phyloP scores from a whole-genome alignment of 1,284 basidiomycete genomes.

The Papiliotrema flavescens region DNA sequence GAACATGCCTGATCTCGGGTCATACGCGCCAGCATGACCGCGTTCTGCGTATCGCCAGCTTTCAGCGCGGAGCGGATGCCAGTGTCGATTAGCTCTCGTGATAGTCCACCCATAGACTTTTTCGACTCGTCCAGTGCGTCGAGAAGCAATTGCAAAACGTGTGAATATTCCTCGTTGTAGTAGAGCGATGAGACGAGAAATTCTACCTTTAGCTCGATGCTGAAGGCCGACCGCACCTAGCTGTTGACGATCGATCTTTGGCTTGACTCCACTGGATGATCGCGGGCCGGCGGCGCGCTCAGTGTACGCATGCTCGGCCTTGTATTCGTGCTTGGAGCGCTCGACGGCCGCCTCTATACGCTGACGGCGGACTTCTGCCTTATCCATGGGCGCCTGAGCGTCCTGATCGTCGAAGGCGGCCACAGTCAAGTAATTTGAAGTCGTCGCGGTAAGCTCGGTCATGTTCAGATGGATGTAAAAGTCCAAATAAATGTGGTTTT shows the following conservation, averaged over 20 bases:
- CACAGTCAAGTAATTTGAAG: conserved; percentile 1
- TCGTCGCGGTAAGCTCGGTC: not conserved
- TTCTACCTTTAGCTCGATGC: conserved; percentile 7
- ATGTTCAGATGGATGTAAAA: not conserved
- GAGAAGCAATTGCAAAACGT: conserved; percentile 16
- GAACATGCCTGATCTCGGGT: conserved; percentile 14
- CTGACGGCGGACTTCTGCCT: conserved; percentile 14
- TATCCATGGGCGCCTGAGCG: conserved; percentile 2
- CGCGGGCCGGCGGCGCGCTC: conserved; percentile 31
- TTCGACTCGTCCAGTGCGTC: conserved; percentile 7
- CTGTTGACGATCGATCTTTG: conserved; percentile 28
- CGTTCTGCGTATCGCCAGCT: conserved; percentile 7
- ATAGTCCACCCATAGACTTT: conserved; percentile 17
- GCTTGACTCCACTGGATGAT: conserved; percentile 4
- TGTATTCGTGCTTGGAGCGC: conserved; percentile 37
- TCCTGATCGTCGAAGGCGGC: conserved; percentile 1
- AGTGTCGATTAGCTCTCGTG: conserved; percentile 32
- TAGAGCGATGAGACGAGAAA: conserved; percentile 23
- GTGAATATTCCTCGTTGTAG: conserved; percentile 10
- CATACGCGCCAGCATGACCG: conserved; percentile 20
- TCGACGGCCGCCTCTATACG: conserved; percentile 41
- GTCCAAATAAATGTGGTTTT: not conserved
- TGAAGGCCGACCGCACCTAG: conserved; percentile 12
- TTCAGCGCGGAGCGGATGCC: conserved; percentile 26
- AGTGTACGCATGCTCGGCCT: conserved; percentile 39